phyloP scores from a whole-genome alignment of 345 rosid species.

The Cardamine resedifolia region DNA sequence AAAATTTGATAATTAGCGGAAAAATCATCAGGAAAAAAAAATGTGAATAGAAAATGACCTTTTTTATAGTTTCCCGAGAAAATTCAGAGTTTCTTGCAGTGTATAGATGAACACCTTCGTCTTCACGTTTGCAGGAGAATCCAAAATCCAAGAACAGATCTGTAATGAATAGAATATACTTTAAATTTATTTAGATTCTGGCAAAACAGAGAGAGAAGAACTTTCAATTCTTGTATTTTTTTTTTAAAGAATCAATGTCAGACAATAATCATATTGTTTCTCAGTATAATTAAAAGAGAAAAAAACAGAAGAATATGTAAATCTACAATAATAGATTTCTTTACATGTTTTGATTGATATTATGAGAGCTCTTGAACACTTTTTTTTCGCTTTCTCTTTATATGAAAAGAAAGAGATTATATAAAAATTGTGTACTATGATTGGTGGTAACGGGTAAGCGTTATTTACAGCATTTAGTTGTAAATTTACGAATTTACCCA shows the following conservation, averaged over 20 bases:
- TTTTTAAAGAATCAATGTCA: background rate
- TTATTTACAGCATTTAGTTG: background rate
- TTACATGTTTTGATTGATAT: slow-evolving; percentile 17
- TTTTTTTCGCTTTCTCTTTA: slow-evolving; percentile 15
- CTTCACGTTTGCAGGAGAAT: slow-evolving; percentile 27
- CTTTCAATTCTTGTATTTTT: slow-evolving; percentile 5
- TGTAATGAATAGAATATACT: slow-evolving; percentile 27
- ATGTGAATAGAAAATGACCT: background rate
- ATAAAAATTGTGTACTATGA: slow-evolving; percentile 12
- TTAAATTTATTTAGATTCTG: slow-evolving; percentile 19
- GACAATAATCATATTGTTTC: slow-evolving; percentile 19
- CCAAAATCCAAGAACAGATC: slow-evolving; percentile 35
- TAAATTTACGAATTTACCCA: background rate
- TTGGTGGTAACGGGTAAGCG: slow-evolving; percentile 29
- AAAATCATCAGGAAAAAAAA: background rate
- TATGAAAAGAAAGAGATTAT: slow-evolving; percentile 12
- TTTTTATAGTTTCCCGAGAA: background rate
- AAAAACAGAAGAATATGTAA: slow-evolving; percentile 7
- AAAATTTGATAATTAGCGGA: background rate
- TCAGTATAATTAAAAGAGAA: background rate
- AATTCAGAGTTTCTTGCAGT: slow-evolving; percentile 4
- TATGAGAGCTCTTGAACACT: slow-evolving; percentile 13
- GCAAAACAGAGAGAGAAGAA: slow-evolving; percentile 19
- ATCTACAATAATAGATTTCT: background rate
- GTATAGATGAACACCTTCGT: slow-evolving; percentile 3